Base-by-base conservation (phyloP, 176 grass and related monocot genomes). In the Urochloa ruziziensis region DNA sequence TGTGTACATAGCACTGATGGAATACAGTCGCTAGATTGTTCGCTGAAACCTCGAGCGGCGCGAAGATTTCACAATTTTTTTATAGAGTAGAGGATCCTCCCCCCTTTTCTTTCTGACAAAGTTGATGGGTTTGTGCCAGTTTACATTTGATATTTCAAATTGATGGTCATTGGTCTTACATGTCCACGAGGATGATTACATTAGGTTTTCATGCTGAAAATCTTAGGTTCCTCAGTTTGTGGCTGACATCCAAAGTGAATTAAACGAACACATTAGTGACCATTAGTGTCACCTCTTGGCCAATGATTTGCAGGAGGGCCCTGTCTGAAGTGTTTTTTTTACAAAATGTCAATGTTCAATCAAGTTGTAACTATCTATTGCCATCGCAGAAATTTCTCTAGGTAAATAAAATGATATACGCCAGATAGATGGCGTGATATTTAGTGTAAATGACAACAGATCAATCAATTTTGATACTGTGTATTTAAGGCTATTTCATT, bases 1-100 rank as follows among this genome's bases (percentile, higher is more conserved):
- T 79, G 33, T 86, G 90, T 92, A 82, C 78, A 92, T 86, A 86
- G 17, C 36, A 7, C 30, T 68, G 59, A 58, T 59, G 15, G 78
- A 68, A 77, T 69, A 14, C 10, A 62, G 40, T 70, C 24, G 14
- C 54, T 79, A 74, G 65, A 86, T 90, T 86, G 48, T 67, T 90
- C 79, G 7, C 83, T 83, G 65, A 73, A 86, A 86, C 57, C 25
- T 73, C 67, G 30, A 72, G 78, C 24, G 15, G 64, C 30, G 18
- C 37, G n/a, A 78, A 39, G 1, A 83, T 86, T 75, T 2, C 1
- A n/a, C n/a, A 1, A 32, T 25, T 49, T 83, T 86, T 36, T 49
- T 85, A 21, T 86, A 82, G 56, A 78, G 72, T 60, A 58, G 56
- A 85, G 18, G 36, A 2, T 82, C 19, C 9, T 36, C 13, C 56